Percentiles rank a stretch among this genome's conserved stretches.
Conservation (phyloP, 371 early-diverging fungal genomes). For the Thermomucor indicae-seudaticae region DNA sequence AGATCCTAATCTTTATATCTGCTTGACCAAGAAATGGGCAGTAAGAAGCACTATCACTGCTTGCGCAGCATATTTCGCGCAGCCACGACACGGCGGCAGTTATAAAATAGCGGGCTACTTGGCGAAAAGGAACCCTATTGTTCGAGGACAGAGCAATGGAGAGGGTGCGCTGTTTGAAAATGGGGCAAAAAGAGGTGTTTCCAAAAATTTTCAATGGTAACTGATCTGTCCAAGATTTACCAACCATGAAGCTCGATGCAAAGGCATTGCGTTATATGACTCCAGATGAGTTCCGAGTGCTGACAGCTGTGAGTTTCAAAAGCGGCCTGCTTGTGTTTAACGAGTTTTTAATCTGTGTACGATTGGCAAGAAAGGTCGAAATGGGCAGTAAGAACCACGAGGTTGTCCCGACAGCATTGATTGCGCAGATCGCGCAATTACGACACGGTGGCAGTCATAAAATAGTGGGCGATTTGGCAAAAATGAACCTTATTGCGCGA, state of each 20-base stretch:
- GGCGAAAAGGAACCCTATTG: too few species aligned
- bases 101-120: too few species aligned
- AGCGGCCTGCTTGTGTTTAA: neutral
- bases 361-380: slow-evolving; percentile 61
- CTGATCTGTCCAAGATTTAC: too few species aligned
- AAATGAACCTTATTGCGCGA: slow-evolving; percentile 83
- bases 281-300: slow-evolving; percentile 90
- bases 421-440: slow-evolving; percentile 85
- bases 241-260: slow-evolving; percentile 89
- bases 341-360: neutral
- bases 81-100: too few species aligned
- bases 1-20: too few species aligned
- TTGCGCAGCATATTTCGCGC: too few species aligned
- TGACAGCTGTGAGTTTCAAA: slow-evolving; percentile 75
- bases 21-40: too few species aligned
- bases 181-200: too few species aligned
- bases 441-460: slow-evolving; percentile 85
- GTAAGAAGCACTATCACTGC: too few species aligned
- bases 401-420: slow-evolving; percentile 87
- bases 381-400: slow-evolving; percentile 98
- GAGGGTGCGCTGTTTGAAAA: too few species aligned
- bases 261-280: slow-evolving; percentile 93
- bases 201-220: too few species aligned
- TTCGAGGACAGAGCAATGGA: too few species aligned
- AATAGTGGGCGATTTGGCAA: slow-evolving; percentile 80